These are phyloP conservation scores for Insectozyma bohioensis DNA, from an alignment of 1,139 yeast species.

Conservation along the genomic window DNA sequence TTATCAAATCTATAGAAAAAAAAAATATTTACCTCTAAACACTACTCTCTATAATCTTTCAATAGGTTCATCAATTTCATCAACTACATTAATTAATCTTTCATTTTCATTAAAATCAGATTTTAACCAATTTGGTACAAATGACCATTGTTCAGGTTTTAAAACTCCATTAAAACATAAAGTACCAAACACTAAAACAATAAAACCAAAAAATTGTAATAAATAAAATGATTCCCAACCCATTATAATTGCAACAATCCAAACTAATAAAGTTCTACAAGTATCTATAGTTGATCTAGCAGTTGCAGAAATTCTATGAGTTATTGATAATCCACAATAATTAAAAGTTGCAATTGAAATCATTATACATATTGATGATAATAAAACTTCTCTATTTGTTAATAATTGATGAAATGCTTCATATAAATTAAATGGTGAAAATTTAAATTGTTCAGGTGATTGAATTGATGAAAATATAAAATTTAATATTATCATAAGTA, in stretches of 20 bases:
- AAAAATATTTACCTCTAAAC: background rate
- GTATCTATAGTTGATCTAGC: conserved; percentile 80
- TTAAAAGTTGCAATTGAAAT: conserved; percentile 71
- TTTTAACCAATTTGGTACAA: conserved; percentile 47
- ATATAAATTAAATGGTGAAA: conserved; percentile 57
- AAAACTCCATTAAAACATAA: conserved; percentile 72
- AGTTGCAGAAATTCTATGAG: conserved; percentile 69
- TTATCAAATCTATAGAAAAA: background rate
- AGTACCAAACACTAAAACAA: conserved; percentile 67
- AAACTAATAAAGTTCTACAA: conserved; percentile 71
- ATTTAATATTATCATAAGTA: conserved; percentile 45
- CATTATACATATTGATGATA: conserved; percentile 66
- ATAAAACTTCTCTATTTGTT: conserved; percentile 37
- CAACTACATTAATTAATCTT: conserved; percentile 33
- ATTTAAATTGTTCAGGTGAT: conserved; percentile 31
- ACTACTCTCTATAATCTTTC: conserved; percentile 11
- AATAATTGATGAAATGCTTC: conserved; percentile 54
- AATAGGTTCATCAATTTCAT: conserved; percentile 22
- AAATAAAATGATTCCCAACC: conserved; percentile 76
- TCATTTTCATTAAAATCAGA: conserved; percentile 12
- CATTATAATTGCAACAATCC: conserved; percentile 69
- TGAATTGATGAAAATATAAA: conserved; percentile 36
- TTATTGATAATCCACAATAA: conserved; percentile 70
- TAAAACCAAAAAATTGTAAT: conserved; percentile 66
- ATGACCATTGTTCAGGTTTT: conserved; percentile 43